Evolutionary conservation across 768 basidiomycete species (phyloP).

Genomic region (Pleurotus cornucopiae): DNA sequence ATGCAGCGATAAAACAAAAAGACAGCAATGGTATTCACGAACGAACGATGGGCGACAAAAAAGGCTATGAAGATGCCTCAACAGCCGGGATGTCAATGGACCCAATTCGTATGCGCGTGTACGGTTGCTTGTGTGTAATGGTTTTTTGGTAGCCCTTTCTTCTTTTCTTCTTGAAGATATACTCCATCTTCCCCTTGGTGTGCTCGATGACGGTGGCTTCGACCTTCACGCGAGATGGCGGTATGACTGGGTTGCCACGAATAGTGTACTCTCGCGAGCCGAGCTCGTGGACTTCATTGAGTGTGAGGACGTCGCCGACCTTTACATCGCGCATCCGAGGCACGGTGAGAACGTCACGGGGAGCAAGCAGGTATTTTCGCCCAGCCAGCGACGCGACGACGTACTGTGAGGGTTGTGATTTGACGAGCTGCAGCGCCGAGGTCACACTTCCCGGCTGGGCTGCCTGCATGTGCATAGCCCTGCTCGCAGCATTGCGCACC

Average conservation of each 20-base stretch:
- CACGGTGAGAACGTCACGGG: constrained; percentile 89
- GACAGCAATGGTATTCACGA: too few relatives aligned
- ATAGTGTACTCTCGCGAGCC: constrained; percentile 95
- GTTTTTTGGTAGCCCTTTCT: constrained; percentile 98
- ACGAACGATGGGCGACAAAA: constrained; percentile 21
- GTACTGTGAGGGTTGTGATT: constrained; percentile 90
- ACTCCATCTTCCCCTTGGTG: constrained; percentile 91
- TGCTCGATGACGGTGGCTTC: constrained; percentile 95
- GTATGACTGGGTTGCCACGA: constrained; percentile 70
- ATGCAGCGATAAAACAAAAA: too few relatives aligned
- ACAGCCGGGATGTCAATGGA: constrained; percentile 51
- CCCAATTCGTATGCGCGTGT: constrained; percentile 91
- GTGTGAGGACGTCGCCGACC: constrained; percentile 79
- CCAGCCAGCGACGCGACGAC: constrained; percentile 85
- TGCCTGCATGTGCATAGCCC: not conserved
- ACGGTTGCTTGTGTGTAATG: constrained; percentile 90
- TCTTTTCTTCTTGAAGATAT: constrained; percentile 93
- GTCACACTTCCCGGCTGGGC: constrained; percentile 33
- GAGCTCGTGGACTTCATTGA: constrained; percentile 88
- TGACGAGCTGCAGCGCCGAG: constrained; percentile 74
- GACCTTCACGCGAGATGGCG: constrained; percentile 62
- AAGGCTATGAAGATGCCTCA: constrained; percentile 13
- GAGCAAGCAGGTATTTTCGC: constrained; percentile 83
- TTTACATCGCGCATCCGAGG: constrained; percentile 82
- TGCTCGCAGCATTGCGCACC: not conserved